These are phyloP conservation scores for Eucalyptus grandis DNA, from an alignment of 345 rosid species.

Conservation along the genomic window DNA sequence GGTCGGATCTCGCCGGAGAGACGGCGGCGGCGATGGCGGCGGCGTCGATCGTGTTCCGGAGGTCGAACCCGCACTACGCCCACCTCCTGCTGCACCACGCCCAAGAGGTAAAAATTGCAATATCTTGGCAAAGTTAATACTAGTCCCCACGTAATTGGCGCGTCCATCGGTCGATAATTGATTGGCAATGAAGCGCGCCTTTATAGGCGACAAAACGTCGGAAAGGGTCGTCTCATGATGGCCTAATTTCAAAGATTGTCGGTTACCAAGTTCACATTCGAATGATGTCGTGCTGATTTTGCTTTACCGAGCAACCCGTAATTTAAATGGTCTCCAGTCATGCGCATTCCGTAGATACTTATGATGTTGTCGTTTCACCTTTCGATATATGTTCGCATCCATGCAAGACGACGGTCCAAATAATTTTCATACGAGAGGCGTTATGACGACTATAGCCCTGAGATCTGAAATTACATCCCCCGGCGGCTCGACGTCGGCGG, in stretches of 20 bases:
- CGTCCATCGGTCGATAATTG: background rate
- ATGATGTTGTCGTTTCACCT: background rate
- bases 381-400: background rate
- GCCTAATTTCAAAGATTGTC: background rate
- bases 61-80: slow-evolving; percentile 72
- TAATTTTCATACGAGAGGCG: background rate
- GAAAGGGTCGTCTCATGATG: background rate
- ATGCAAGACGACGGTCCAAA: background rate
- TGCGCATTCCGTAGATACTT: background rate
- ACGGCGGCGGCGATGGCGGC: slow-evolving; percentile 96
- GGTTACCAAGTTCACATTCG: background rate
- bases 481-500: background rate
- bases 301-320: background rate
- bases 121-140: background rate
- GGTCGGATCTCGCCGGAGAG: slow-evolving; percentile 92
- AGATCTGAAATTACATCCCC: background rate
- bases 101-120: slow-evolving; percentile 33
- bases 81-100: slow-evolving; percentile 91
- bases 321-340: background rate
- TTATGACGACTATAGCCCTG: background rate
- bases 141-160: background rate
- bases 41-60: slow-evolving; percentile 70
- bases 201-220: background rate
- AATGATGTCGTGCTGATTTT: background rate
- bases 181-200: background rate